Evolutionary conservation across 179 eudicot genomes (phyloP), one percentile per base, ranked within the genome.

Genomic region (Sideroxylon spinosum): DNA sequence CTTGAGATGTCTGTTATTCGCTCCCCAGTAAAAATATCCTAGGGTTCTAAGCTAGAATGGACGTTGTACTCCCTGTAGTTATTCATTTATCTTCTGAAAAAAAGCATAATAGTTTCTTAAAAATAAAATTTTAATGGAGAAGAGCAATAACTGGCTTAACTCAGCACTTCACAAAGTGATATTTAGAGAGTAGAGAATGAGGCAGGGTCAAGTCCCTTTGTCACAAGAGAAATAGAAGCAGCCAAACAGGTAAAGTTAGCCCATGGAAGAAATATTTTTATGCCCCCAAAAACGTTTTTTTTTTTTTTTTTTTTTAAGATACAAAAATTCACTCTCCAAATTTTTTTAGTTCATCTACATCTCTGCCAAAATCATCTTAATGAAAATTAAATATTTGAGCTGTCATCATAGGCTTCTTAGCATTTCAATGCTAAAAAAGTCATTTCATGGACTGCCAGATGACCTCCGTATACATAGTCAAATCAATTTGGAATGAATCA

Each of bases 121-220:
- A 13, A 29, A 49, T 10, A 70, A 70, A 71, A 71, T 20, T 71
- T 52, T 14, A 71, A 75, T 22, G 25, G 25, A 46, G 49, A 73
- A 14, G 37, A 22, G 28, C 44, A 22, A 63, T 20, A n/a, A 49
- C 32, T 46, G 22, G 57, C 6, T 10, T 13, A 22, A 44, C 65
- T 60, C 69, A 20, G 52, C 11, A 8, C 9, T 62, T 25, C 37
- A 46, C 53, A 62, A 75, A 60, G 4, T 20, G 50, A 14, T 59
- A 52, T 46, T 3, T 55, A 22, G 22, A 13, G 14, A 74, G 50
- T 6, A 57, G 20, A 7, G 68, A 29, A 22, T 16, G n/a, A 70
- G 26, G 29, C 64, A 60, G 32, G 20, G n/a, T 32, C 22, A 12
- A 22, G 44, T 57, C 50, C 22, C 37, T 20, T 37, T 9, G 2